Evolutionary conservation across 176 grass and related monocot genomes (phyloP), one percentile per base, ranked within the genome.

Genomic region (Cenchrus americanus): DNA sequence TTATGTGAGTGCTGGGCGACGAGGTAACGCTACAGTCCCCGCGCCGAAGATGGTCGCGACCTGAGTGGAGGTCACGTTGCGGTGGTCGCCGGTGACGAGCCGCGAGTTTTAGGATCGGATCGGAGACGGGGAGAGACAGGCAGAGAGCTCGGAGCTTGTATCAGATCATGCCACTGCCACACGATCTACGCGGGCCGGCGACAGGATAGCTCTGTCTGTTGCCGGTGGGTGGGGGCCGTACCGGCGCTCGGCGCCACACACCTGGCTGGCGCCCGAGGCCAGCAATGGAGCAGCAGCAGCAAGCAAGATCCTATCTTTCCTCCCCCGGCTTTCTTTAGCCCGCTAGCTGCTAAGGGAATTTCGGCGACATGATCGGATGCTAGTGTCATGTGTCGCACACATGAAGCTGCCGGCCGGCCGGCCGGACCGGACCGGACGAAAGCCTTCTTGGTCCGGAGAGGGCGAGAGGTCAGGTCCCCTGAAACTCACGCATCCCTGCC

Each of bases 111-210:
- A n/a, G n/a, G n/a, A n/a, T 61, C 0, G 8, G 54, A 27, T 58
- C 54, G 13, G 7, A 54, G 46, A 60, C 26, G 47, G 69, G 11
- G 6, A 14, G 49, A 32, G 22, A 44, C 7, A 44, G 5, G 5
- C 42, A 12, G 55, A 13, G 5, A 22, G 5, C 5, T 57, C 47
- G 44, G 53, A 55, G 18, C 19, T 61, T 6, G 10, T 30, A 40
- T 59, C 34, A 15, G 7, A 10, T 11, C 44, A 47, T 4, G 41
- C 34, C 34, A 37, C 27, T 6, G 42, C 43, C 18, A 13, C 23
- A 77, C 48, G 68, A 79, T 84, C 61, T 80, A 11, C 52, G 18
- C 63, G n/a, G 47, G 43, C 42, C 43, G 52, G 60, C 40, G 66
- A 63, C 55, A 47, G 11, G n/a, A 59, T 17, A 6, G 30, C 34